Evolutionary conservation across 139 green algal genomes (phyloP), one percentile per base, ranked within the genome.

Genomic region (Ulvella scutata): DNA sequence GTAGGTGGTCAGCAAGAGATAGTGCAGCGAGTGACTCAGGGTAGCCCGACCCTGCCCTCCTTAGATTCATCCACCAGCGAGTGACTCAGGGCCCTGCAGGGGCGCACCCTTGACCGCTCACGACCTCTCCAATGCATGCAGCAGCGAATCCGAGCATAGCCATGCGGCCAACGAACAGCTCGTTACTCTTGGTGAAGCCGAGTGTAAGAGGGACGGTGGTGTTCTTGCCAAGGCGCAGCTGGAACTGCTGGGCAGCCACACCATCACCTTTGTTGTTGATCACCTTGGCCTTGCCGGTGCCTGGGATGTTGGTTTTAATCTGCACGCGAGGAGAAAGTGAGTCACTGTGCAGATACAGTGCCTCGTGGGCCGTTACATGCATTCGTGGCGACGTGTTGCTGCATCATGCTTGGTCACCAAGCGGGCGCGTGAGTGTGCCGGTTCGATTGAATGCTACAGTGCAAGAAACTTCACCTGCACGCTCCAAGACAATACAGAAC

Each of bases 131-230:
- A 4, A 95, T 75, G 0, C 94, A 67, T 34, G 80, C 85, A 4
- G 87, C 86, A 4, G 85, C 89, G 74, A 95, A 93, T 59, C 90
- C 90, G 23, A 95, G 82, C 81, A 91, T 85, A 21, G 89, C 89
- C 78, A 94, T 61, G 61, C 89, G 78, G 36, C 89, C 89, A 4
- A 92, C 89, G 72, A 95, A 95, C 43, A 94, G 78, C 85, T 94
- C 89, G 38, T 94, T 94, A 34, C 84, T 75, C 77, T 86, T 85
- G 43, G 83, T 89, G 78, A 91, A 92, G 4, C 84, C 87, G 33
- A 86, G 59, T 29, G 39, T 73, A 26, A 87, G 40, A 51, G 62
- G 43, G 10, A 61, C 62, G 4, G 36, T 51, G 20, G 35, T 72
- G 43, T 35, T 74, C 9, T 62, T 37, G 44, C 43, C 67, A 17